phyloP scores from a whole-genome alignment of 805 yeast species.

The Teunomyces tritomae region DNA sequence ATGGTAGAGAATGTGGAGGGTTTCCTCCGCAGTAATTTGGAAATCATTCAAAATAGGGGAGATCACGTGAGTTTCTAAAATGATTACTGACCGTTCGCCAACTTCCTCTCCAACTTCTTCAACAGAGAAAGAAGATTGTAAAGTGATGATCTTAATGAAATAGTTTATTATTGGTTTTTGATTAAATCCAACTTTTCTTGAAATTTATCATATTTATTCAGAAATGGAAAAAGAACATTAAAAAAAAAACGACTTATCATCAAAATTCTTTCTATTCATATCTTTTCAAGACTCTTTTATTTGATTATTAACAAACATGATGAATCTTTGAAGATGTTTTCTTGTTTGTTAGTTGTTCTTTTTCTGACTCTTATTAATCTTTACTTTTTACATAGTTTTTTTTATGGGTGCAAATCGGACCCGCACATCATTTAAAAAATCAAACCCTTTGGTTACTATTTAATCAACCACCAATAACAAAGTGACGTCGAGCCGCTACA shows the following conservation, averaged over 20 bases:
- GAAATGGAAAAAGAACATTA: no score
- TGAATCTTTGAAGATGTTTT: background rate
- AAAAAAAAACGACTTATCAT: no score
- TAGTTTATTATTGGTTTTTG: no score
- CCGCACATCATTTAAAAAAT: background rate
- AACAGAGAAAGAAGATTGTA: no score
- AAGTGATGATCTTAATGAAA: no score
- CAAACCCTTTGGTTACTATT: background rate
- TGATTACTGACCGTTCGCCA: no score
- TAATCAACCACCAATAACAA: constrained; percentile 7
- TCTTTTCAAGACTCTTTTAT: no score
- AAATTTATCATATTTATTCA: no score
- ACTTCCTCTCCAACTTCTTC: no score
- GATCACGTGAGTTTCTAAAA: constrained; percentile 1
- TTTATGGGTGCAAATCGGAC: background rate
- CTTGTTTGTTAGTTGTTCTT: background rate
- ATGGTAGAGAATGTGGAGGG: background rate
- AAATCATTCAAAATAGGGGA: background rate
- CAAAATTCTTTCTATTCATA: no score
- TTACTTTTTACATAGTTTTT: background rate
- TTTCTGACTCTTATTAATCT: background rate
- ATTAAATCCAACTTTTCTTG: no score
- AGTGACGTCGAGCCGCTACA: constrained; percentile 14
- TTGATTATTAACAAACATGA: no score
- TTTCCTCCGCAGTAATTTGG: background rate